Evolutionary conservation across 2,329 filamentous ascomycete species (phyloP).

Genomic region (Rhexocercosporidium sp.): DNA sequence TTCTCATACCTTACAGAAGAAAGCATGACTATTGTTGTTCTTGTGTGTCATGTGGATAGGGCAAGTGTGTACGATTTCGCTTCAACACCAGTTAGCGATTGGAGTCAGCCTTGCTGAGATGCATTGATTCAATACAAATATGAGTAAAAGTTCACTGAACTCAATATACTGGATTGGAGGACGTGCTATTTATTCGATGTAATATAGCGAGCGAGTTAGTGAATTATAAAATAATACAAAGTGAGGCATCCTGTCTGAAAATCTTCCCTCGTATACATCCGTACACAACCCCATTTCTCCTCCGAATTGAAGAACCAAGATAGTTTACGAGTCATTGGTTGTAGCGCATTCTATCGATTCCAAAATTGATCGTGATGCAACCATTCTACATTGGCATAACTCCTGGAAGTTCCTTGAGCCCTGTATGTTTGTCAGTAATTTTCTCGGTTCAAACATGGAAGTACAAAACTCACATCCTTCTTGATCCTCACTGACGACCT

Average conservation of each 20-base stretch:
- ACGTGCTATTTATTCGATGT: background rate
- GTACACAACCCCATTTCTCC: background rate
- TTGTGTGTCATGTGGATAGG: no score
- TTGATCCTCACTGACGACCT: background rate
- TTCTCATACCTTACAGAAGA: no score
- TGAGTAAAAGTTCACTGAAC: no score
- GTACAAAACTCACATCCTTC: background rate
- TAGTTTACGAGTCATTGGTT: background rate
- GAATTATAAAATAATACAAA: background rate
- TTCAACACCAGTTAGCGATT: no score
- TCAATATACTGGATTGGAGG: no score
- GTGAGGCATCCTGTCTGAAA: background rate
- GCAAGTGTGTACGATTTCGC: no score
- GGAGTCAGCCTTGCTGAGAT: no score
- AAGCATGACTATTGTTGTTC: no score
- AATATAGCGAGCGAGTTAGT: background rate
- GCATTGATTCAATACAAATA: no score
- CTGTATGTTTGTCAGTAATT: background rate
- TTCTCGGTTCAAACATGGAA: background rate
- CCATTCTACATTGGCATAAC: background rate
- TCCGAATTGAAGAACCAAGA: background rate
- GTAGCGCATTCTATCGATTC: background rate
- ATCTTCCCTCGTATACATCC: background rate
- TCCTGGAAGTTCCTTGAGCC: conserved; percentile 6
- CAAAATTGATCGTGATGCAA: background rate